Percentiles rank a stretch among this genome's conserved stretches.
Conservation (phyloP, 495 filamentous ascomycete species). For the Aspergillus asperescens region DNA sequence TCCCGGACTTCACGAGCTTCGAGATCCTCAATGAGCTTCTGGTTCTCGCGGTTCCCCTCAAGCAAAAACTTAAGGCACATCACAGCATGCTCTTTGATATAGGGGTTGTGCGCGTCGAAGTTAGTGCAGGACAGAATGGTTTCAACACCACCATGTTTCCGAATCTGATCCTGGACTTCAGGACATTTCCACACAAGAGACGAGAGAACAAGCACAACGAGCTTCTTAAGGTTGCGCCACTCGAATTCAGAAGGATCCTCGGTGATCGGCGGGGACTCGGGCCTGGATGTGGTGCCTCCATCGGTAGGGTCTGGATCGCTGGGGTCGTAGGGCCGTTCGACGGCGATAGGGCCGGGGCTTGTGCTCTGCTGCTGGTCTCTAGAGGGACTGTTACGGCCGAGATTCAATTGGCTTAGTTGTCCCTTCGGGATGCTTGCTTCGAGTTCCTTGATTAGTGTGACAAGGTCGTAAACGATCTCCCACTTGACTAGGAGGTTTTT, state of each 20-base stretch:
- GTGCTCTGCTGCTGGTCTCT: slow-evolving; percentile 26
- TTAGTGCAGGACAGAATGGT: slow-evolving; percentile 79
- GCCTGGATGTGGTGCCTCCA: slow-evolving; percentile 38
- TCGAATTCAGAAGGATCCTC: slow-evolving; percentile 85
- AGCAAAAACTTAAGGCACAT: slow-evolving; percentile 86
- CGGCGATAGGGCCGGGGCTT: slow-evolving; percentile 41
- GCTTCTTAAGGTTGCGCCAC: slow-evolving; percentile 89
- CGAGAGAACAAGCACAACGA: slow-evolving; percentile 80
- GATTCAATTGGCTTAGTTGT: slow-evolving; percentile 44
- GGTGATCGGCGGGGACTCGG: slow-evolving; percentile 57
- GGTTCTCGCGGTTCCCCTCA: slow-evolving; percentile 77
- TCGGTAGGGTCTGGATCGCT: slow-evolving; percentile 46
- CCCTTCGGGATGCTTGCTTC: slow-evolving; percentile 79
- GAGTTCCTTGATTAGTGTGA: slow-evolving; percentile 77
- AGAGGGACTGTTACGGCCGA: slow-evolving; percentile 31
- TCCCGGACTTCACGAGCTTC: slow-evolving; percentile 48
- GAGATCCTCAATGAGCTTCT: slow-evolving; percentile 65
- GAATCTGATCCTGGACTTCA: slow-evolving; percentile 78
- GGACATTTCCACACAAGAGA: slow-evolving; percentile 76
- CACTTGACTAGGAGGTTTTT: slow-evolving; percentile 75
- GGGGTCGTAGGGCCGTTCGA: slow-evolving; percentile 54
- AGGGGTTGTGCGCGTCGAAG: slow-evolving; percentile 83
- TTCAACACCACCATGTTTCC: slow-evolving; percentile 74
- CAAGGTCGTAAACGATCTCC: slow-evolving; percentile 79
- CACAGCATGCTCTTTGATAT: slow-evolving; percentile 84